Base-by-base conservation (phyloP, 176 grass and related monocot species). In the Hordeum marinum region DNA sequence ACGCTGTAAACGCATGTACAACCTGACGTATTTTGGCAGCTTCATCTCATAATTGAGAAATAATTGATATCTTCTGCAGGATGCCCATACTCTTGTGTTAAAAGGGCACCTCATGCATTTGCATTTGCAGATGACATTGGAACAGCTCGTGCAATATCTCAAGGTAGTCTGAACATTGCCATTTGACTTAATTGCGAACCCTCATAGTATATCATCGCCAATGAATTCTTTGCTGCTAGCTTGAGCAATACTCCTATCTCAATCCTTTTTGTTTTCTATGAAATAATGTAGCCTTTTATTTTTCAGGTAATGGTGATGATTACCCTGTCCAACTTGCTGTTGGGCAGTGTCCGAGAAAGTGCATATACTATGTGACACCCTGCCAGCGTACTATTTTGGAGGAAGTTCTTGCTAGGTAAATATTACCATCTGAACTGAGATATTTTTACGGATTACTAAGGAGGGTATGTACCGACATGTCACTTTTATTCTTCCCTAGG, bases 81-180 rank as follows among this genome's bases (percentile, higher is more conserved):
- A 89, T 98, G 93, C 29, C 96, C 93, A 89, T 98, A 95, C 91
- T 94, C 93, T 83, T 95, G 93, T 87, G 96, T 92, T 82, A 95
- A 90, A 87, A 95, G 63, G 87, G 96, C 96, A 87, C 91, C 93
- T 81, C 87, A 95, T 81, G 84, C 86, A 39, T 98, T 98, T 82
- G 68, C 82, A 83, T 95, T 90, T 89, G 82, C 78, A 73, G 81
- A 65, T 46, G 89, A 91, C 72, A 87, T 71, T 63, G 88, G 89
- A 60, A 95, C 91, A 61, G 93, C 96, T 84, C 83, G 75, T 76
- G 93, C 84, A 73, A 84, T 83, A 81, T 95, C 89, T 85, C 93
- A 98, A 92, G 87, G 96, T 98, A 82, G 7, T 43, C 81, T 31
- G 27, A 75, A 10, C 31, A 46, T 57, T 45, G 18, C 21, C 9